Evolutionary conservation across 345 rosid species (phyloP), one percentile per base, ranked within the genome.

Genomic region (Salix brachista): DNA sequence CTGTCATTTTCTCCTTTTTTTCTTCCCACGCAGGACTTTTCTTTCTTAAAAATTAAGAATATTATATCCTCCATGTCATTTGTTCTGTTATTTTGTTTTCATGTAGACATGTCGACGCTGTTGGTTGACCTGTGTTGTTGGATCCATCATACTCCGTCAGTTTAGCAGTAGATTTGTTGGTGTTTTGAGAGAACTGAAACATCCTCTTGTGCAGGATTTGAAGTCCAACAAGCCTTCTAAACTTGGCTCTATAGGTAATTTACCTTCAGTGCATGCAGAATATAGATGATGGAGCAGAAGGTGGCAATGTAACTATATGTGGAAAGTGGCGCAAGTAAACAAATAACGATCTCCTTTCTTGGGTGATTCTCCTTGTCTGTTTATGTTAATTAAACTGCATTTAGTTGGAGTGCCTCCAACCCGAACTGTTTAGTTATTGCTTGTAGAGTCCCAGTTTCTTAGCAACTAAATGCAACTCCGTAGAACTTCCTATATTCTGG

Each of bases 311-410:
- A 83, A 81, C 84, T 77, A 74, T 89, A 75, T 92, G 99, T 80
- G 99, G 99, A 77, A 96, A 96, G 84, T 94, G 98, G 99, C 95
- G 96, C 80, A 92, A 97, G 98, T 94, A 88, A 83, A 71, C 26
- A 17, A 46, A 70, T 14, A 74, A 25, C 67, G 11, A 69, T 61
- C 73, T 65, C 28, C 30, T 76, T 30, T 72, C 19, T 69, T 76
- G 70, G 74, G 50, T 37, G 28, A 42, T 65, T 78, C 28, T 69
- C 19, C 70, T 54, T 42, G 5, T 34, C 14, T 68, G 34, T 39
- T 52, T 69, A 18, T 30, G 23, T 30, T 60, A 5, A 46, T 23
- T 8, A 36, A 26, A 19, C 6, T 71, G 69, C 65, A 25, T 78
- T 25, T 36, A 37, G 41, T 48, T 23, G n/a, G 50, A 62, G 65